These are phyloP conservation scores for Rosa rugosa DNA, from an alignment of 306 rosid genomes.

Conservation along the genomic window DNA sequence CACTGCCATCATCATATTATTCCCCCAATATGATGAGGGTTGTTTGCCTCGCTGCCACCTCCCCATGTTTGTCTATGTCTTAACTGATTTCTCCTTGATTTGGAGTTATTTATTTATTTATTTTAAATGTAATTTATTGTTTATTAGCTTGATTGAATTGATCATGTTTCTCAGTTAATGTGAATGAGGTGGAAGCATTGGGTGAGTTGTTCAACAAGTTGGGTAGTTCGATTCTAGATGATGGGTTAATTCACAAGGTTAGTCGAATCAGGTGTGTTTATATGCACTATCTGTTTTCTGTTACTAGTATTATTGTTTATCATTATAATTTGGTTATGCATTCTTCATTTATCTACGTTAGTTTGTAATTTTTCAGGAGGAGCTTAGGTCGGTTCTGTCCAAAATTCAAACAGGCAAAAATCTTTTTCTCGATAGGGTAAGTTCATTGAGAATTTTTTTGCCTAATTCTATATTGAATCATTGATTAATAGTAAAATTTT, in stretches of 20 bases:
- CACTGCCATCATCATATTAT: no score
- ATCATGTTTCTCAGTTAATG: constrained; percentile 38
- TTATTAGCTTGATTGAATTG: neutral
- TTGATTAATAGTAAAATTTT: no score
- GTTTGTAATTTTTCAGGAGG: constrained; percentile 53
- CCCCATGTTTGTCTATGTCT: constrained; percentile 51
- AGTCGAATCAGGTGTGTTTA: neutral
- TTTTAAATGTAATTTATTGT: neutral
- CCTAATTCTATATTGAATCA: neutral
- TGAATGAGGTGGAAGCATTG: constrained; percentile 34
- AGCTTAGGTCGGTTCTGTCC: constrained; percentile 61
- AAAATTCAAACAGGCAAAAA: constrained; percentile 43
- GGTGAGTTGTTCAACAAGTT: constrained; percentile 61
- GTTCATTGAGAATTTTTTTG: neutral
- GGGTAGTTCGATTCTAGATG: constrained; percentile 60
- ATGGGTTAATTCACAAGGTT: constrained; percentile 76
- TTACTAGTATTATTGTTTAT: no score
- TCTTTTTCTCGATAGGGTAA: constrained; percentile 73
- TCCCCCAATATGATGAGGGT: no score
- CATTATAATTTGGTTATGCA: no score
- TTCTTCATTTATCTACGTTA: constrained; percentile 1
- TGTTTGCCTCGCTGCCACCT: constrained; percentile 45
- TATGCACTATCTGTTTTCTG: no score
- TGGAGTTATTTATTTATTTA: no score
- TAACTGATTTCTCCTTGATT: neutral